These are phyloP conservation scores for Gossypium anomalum DNA, from an alignment of 345 rosid species.

Conservation along the genomic window DNA sequence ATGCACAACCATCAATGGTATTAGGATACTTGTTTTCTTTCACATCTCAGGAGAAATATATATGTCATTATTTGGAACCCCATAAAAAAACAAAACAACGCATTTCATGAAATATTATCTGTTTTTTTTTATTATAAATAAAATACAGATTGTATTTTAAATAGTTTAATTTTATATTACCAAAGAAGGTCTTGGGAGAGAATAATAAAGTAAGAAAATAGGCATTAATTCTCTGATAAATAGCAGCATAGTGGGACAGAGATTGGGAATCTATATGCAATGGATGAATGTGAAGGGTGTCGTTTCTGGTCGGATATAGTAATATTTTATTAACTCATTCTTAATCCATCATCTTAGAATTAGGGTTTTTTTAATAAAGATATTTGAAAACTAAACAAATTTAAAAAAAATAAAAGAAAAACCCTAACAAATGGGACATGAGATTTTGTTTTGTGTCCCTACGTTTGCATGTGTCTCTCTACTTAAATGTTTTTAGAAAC, in stretches of 20 bases:
- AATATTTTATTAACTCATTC: conserved; percentile 2
- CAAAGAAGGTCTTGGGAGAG: not conserved
- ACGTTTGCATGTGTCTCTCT: conserved; percentile 12
- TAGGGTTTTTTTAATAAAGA: conserved; percentile 1
- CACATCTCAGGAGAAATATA: too few relatives aligned
- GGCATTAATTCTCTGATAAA: conserved; percentile 7
- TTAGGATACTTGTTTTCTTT: too few relatives aligned
- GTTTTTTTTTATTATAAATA: not conserved
- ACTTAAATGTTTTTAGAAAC: conserved; percentile 9
- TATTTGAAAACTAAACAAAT: not conserved
- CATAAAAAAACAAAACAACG: not conserved
- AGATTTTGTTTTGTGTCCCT: conserved; percentile 11
- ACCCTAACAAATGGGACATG: not conserved
- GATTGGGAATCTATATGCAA: conserved; percentile 25
- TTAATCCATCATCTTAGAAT: conserved; percentile 6
- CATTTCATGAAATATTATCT: not conserved
- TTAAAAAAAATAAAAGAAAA: not conserved
- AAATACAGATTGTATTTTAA: not conserved
- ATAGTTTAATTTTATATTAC: not conserved
- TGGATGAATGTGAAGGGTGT: conserved; percentile 24
- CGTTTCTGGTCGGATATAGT: conserved; percentile 29
- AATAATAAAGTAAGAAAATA: conserved; percentile 14
- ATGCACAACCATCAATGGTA: too few relatives aligned
- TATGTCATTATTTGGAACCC: not conserved
- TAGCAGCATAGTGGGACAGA: not conserved